A percentile compares a stretch with the other conserved stretches of the same genome.
Conservation (phyloP, 2,329 filamentous ascomycete genomes). For the Colletotrichum chlorophyti region DNA sequence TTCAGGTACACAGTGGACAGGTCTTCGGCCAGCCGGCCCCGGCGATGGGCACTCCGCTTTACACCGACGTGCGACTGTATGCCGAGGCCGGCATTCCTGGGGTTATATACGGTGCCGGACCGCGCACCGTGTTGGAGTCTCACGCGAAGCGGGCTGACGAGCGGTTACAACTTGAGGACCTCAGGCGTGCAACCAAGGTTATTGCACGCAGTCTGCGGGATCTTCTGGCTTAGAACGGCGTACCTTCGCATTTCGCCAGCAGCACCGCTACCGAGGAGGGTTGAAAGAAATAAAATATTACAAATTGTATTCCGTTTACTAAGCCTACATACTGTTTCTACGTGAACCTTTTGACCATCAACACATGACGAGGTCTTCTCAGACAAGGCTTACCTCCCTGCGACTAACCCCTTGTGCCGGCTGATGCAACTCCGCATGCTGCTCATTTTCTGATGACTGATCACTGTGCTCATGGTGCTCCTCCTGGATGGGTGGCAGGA, state of each 20-base stretch:
- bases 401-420: neutral
- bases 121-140: conserved; percentile 21
- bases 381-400: neutral
- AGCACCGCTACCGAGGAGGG: too few species aligned
- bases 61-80: conserved; percentile 21
- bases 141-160: conserved; percentile 25
- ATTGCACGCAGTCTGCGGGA: conserved; percentile 5
- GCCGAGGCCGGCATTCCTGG: conserved; percentile 22
- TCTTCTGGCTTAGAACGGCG: neutral
- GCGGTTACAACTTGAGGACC: conserved; percentile 17
- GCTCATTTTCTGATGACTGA: neutral
- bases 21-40: neutral
- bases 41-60: conserved; percentile 15
- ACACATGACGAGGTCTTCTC: too few species aligned
- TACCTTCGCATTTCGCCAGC: too few species aligned
- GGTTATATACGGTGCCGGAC: conserved; percentile 22
- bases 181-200: conserved; percentile 11
- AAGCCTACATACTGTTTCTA: too few species aligned
- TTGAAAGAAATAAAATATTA: too few species aligned
- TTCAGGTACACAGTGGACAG: conserved; percentile 3
- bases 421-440: neutral
- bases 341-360: too few species aligned
- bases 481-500: neutral
- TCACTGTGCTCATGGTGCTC: neutral
- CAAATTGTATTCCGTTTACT: too few species aligned